Percentiles rank a stretch among this genome's conserved stretches.
Conservation (phyloP, 2,329 filamentous ascomycete genomes). For the Epichloe festucae region DNA sequence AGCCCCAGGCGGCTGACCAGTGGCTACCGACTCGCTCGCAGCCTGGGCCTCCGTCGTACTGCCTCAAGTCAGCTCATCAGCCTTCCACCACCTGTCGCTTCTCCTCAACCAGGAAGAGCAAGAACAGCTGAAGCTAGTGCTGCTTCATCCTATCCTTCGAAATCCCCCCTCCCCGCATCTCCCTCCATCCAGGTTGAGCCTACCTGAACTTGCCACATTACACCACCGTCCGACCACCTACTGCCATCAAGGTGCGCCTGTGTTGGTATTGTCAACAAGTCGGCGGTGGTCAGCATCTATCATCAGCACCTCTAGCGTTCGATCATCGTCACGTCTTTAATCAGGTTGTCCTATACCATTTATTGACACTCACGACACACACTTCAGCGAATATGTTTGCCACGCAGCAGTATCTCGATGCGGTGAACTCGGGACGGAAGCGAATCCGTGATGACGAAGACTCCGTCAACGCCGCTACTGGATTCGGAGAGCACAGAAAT, state of each 20-base stretch:
- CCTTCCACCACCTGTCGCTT: background rate
- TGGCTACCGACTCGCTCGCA: background rate
- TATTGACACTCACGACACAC: background rate
- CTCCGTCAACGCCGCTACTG: conserved; percentile 21
- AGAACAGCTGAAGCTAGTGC: background rate
- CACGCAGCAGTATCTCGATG: conserved; percentile 19
- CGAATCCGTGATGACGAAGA: conserved; percentile 34
- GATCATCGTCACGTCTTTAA: background rate
- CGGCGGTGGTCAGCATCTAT: background rate
- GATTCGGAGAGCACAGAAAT: conserved; percentile 38
- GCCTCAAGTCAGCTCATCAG: background rate
- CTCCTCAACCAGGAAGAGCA: background rate
- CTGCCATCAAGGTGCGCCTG: background rate
- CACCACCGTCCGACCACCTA: background rate
- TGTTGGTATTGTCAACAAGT: background rate
- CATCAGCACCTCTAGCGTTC: background rate
- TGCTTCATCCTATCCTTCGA: background rate
- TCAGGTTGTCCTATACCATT: background rate
- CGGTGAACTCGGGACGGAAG: conserved; percentile 28
- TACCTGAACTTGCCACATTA: background rate
- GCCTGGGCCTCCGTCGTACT: background rate
- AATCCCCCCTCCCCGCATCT: background rate
- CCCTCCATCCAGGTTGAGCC: background rate
- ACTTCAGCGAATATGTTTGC: conserved; percentile 23
- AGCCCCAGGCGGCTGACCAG: background rate